Percentiles rank a stretch among this genome's conserved stretches.
Evolutionary conservation across 2,329 filamentous ascomycete species (phyloP).

Genomic region (Nannizziopsis barbatae): DNA sequence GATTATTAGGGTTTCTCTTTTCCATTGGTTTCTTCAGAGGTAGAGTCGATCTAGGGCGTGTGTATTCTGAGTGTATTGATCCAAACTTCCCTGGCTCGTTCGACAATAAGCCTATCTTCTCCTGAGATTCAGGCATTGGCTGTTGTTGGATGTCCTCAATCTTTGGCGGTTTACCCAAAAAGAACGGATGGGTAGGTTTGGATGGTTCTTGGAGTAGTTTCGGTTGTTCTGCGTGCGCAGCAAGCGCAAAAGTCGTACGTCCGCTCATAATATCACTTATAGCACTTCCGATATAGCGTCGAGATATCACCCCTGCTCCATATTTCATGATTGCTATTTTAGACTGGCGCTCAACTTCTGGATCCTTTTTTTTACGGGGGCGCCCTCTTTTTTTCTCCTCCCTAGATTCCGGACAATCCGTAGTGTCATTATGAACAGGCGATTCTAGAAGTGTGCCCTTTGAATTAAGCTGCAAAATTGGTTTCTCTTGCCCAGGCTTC

Average conservation of each 20-base stretch:
- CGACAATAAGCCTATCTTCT: background rate
- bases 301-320: constrained; percentile 38
- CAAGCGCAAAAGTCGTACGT: constrained; percentile 21
- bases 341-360: constrained; percentile 24
- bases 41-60: background rate
- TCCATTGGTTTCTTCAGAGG: background rate
- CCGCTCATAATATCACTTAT: constrained; percentile 53
- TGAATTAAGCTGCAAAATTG: constrained; percentile 34
- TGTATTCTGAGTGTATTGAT: background rate
- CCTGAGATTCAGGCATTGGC: background rate
- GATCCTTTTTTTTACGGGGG: constrained; percentile 24
- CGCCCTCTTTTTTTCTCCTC: constrained; percentile 22
- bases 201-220: constrained; percentile 18
- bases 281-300: constrained; percentile 43
- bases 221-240: background rate
- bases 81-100: background rate
- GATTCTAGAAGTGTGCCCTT: constrained; percentile 37
- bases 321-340: constrained; percentile 50
- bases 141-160: background rate
- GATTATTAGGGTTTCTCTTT: constrained; percentile 18
- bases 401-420: background rate
- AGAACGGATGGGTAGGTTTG: constrained; percentile 58
- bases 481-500: constrained; percentile 24
- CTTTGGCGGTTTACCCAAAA: constrained; percentile 45
- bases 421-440: constrained; percentile 19